Base-by-base conservation (phyloP, 176 grass and related monocot species). In the Alloteropsis semialata region DNA sequence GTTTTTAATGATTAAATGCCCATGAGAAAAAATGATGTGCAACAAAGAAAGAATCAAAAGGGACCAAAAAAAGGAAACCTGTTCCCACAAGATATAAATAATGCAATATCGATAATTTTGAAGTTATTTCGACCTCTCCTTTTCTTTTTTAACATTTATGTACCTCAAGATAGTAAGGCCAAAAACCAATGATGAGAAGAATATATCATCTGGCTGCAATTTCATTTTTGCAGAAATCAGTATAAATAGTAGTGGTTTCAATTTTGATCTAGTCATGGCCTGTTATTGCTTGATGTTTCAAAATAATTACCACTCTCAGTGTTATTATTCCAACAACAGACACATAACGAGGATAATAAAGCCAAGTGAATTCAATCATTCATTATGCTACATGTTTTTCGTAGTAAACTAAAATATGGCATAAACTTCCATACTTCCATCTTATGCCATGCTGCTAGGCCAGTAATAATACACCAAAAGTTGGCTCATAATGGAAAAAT, bases 1-100 rank as follows among this genome's bases (percentile, higher is more conserved):
- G 55, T 2, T 69, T 70, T 81, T 16, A 69, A 64, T n/a, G 19
- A 83, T 85, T 61, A 85, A 77, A 44, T 22, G 32, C 67, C 15
- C 32, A 21, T 18, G 46, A 69, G 14, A 55, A 80, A 24, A 73
- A 5, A 38, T 65, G 24, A 38, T 60, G 24, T 69, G 25, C 42
- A 33, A 51, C 18, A 76, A 8, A 21, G 59, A 21, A 21, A 74
- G 21, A 71, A 76, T 65, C 59, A 48, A 33, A 79, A 30, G 16
- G 16, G 57, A 36, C 38, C 6, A 56, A 3, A 56, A 53, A 46
- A 28, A 21, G 6, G 0, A 44, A 67, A 39, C n/a, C 2, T 24
- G 12, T 69, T 60, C 49, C 41, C 51, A 79, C 11, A 64, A 29
- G 21, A 61, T 64, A 56, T 6, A 59, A 43, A 71, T 77, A 60